These are phyloP conservation scores for Thalassiosira livingstoniorum DNA, from an alignment of 352 stramenopile species.

Conservation along the genomic window DNA sequence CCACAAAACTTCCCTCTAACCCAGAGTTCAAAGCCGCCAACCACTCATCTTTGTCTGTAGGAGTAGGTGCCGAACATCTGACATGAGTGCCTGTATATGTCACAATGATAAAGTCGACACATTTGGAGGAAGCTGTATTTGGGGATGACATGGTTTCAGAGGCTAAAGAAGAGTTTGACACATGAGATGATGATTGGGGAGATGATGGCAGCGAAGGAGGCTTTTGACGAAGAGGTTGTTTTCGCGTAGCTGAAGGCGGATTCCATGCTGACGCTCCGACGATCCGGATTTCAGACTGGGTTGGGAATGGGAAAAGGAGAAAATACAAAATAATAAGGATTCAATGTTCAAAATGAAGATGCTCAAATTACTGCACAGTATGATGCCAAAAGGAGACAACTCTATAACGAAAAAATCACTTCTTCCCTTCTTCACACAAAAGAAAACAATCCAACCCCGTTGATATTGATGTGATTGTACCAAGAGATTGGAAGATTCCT, in stretches of 20 bases:
- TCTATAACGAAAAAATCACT: too few species aligned
- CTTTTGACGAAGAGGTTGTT: slow-evolving; percentile 3
- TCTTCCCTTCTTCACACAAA: too few species aligned
- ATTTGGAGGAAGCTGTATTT: slow-evolving; percentile 34
- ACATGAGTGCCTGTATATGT: slow-evolving; percentile 81
- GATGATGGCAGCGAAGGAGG: neutral
- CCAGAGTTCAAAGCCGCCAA: slow-evolving; percentile 74
- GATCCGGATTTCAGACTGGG: slow-evolving; percentile 71
- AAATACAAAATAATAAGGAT: too few species aligned
- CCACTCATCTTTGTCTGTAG: slow-evolving; percentile 75
- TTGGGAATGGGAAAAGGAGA: neutral
- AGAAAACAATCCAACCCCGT: too few species aligned
- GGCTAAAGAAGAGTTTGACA: slow-evolving; percentile 13
- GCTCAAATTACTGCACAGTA: too few species aligned
- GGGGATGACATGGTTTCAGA: slow-evolving; percentile 34
- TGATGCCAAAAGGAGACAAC: too few species aligned
- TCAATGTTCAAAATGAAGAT: too few species aligned
- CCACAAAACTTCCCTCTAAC: slow-evolving; percentile 63
- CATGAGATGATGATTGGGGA: too few species aligned
- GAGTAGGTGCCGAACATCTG: slow-evolving; percentile 65
- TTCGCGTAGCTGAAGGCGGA: slow-evolving; percentile 36
- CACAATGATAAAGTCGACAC: slow-evolving; percentile 73
- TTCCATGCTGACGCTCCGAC: slow-evolving; percentile 77
- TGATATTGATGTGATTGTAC: too few species aligned
- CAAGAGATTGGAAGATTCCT: too few species aligned